These are phyloP conservation scores for Thielaviopsis populi DNA, from an alignment of 2,329 filamentous ascomycete genomes.

Conservation along the genomic window DNA sequence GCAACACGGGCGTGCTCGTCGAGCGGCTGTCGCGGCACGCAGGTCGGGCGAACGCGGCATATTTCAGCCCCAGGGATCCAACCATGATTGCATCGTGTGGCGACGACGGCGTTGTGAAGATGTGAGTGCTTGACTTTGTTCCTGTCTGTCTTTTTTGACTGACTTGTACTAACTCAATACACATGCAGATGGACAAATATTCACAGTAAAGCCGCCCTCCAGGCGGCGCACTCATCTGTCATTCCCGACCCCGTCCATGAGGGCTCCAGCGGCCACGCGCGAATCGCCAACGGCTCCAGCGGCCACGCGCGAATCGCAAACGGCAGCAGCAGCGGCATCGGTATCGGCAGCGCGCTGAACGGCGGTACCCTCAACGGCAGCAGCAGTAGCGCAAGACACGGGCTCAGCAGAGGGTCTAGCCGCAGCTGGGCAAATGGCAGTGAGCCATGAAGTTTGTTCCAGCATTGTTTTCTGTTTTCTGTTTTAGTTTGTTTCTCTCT, in stretches of 20 bases:
- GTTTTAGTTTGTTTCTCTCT: neutral
- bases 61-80: constrained; percentile 75
- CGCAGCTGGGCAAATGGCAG: neutral
- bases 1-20: constrained; percentile 60
- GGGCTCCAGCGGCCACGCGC: neutral
- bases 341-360: no score
- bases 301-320: neutral
- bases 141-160: neutral
- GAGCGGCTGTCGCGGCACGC: constrained; percentile 62
- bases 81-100: constrained; percentile 81
- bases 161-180: no score
- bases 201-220: neutral
- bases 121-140: constrained; percentile 42
- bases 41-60: constrained; percentile 68
- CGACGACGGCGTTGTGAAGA: constrained; percentile 70
- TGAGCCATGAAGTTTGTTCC: neutral
- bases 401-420: neutral
- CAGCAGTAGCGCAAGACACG: neutral
- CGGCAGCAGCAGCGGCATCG: neutral
- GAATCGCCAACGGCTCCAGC: neutral
- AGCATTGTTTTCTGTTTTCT: neutral
- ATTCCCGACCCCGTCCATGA: neutral
- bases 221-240: neutral
- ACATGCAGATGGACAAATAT: neutral
- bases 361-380: neutral